phyloP scores from a whole-genome alignment of 2,329 filamentous ascomycete genomes.

The Ceratocystis papillata region DNA sequence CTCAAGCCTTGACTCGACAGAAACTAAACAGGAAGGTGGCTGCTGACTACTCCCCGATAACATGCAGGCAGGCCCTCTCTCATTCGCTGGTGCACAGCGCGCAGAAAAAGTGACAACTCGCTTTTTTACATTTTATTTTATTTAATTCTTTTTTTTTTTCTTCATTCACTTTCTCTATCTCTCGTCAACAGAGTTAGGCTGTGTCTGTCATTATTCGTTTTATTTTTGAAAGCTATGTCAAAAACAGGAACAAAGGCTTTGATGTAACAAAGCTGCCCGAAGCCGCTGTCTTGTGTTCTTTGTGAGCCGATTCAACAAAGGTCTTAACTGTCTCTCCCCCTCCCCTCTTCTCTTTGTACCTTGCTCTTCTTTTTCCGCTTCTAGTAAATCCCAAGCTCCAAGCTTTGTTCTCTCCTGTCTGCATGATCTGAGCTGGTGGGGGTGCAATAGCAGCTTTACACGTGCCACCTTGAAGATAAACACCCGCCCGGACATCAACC shows the following conservation, averaged over 20 bases:
- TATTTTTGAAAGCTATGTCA: too few species aligned
- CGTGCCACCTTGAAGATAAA: not conserved
- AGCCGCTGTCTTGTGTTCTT: not conserved
- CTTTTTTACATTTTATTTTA: not conserved
- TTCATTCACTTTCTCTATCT: too few species aligned
- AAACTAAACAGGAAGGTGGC: not conserved
- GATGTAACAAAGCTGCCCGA: constrained; percentile 4
- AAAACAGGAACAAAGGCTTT: not conserved
- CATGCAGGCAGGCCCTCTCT: not conserved
- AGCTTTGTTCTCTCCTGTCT: not conserved
- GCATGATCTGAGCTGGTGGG: not conserved
- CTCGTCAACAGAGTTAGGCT: too few species aligned
- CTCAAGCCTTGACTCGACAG: not conserved
- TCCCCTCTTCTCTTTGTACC: not conserved
- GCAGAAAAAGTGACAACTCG: not conserved
- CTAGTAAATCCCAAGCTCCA: not conserved
- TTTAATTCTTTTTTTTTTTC: too few species aligned
- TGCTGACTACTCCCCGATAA: not conserved
- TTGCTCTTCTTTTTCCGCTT: not conserved
- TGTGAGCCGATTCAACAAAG: not conserved
- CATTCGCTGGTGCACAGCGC: not conserved
- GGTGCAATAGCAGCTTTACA: not conserved
- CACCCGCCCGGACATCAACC: not conserved
- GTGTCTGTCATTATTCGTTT: too few species aligned
- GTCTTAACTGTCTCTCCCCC: not conserved